These are phyloP conservation scores for Raphanus raphanistrum DNA, from an alignment of 345 rosid species.

Conservation along the genomic window DNA sequence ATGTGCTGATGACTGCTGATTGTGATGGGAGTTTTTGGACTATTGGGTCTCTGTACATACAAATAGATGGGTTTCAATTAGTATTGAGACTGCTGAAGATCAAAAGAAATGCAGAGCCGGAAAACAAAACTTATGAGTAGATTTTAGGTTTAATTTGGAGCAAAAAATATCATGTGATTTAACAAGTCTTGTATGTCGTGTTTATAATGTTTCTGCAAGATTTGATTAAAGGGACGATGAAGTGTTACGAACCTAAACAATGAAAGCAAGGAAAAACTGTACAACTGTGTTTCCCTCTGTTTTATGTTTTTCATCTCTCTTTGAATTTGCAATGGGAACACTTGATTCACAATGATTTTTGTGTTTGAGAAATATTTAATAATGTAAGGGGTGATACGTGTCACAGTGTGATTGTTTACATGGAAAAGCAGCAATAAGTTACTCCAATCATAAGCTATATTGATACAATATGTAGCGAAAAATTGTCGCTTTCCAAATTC, in stretches of 20 bases:
- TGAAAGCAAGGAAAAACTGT: slow-evolving; percentile 36
- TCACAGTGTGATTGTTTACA: slow-evolving; percentile 15
- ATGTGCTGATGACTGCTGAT: slow-evolving; percentile 32
- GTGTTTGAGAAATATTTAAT: not conserved
- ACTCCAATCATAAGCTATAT: slow-evolving; percentile 21
- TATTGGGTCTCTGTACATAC: slow-evolving; percentile 36
- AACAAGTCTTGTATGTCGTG: slow-evolving; percentile 36
- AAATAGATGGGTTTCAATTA: slow-evolving; percentile 29
- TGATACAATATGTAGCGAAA: not conserved
- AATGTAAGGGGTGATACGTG: slow-evolving; percentile 24
- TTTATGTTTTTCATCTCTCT: slow-evolving; percentile 32
- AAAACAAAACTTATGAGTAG: slow-evolving; percentile 3
- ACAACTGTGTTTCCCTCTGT: slow-evolving; percentile 33
- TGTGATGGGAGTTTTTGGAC: slow-evolving; percentile 14
- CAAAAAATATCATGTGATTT: slow-evolving; percentile 29
- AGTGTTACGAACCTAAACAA: slow-evolving; percentile 5
- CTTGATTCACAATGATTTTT: slow-evolving; percentile 11
- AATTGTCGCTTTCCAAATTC: slow-evolving; percentile 3
- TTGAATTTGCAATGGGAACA: slow-evolving; percentile 30
- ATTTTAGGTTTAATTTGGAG: slow-evolving; percentile 16
- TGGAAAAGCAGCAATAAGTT: not conserved
- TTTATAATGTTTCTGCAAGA: slow-evolving; percentile 39
- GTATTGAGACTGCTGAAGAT: slow-evolving; percentile 10
- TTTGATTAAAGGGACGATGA: slow-evolving; percentile 13
- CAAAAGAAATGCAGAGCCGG: slow-evolving; percentile 14